Percentiles rank a stretch among this genome's conserved stretches.
These are phyloP conservation scores for Quillaja saponaria DNA, from an alignment of 306 rosid species.

Conservation along the genomic window DNA sequence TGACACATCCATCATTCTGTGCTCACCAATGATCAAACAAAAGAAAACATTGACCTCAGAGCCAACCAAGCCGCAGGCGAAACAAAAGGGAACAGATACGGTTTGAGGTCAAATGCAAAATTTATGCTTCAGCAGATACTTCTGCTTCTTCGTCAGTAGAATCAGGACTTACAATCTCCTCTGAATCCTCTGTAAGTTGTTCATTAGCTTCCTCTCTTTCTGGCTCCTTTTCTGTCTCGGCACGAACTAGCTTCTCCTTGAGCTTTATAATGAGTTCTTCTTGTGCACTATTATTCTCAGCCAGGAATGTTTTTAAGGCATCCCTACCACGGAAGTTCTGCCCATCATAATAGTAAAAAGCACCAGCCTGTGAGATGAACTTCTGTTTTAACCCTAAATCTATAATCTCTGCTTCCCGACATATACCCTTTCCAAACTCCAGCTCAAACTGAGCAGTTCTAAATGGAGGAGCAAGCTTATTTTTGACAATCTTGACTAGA, in stretches of 20 bases:
- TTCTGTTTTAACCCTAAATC: conserved; percentile 68
- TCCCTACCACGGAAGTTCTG: conserved; percentile 62
- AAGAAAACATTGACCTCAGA: conserved; percentile 19
- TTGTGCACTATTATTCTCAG: conserved; percentile 41
- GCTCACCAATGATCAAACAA: conserved; percentile 23
- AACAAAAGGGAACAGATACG: conserved; percentile 8
- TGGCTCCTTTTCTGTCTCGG: conserved; percentile 17
- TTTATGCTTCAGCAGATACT: conserved; percentile 54
- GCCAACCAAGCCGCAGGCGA: conserved; percentile 12
- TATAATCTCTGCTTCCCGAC: conserved; percentile 59
- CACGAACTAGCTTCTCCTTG: conserved; percentile 57
- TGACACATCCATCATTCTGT: conserved; percentile 10
- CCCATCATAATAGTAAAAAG: conserved; percentile 49
- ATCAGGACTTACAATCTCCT: conserved; percentile 53
- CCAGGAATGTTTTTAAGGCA: conserved; percentile 61
- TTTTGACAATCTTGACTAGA: conserved; percentile 88
- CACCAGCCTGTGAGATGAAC: conserved; percentile 49
- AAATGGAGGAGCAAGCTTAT: conserved; percentile 95
- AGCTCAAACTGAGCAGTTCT: conserved; percentile 78
- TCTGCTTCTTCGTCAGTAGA: conserved; percentile 67
- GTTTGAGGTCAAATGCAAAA: conserved; percentile 17
- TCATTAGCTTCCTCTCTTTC: background rate
- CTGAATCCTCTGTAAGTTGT: conserved; percentile 29
- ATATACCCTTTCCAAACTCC: conserved; percentile 88
- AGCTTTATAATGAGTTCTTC: conserved; percentile 64